Percentiles rank a stretch among this genome's conserved stretches.
Conservation (phyloP, 1,284 basidiomycete genomes). For the Bjerkandera adusta region DNA sequence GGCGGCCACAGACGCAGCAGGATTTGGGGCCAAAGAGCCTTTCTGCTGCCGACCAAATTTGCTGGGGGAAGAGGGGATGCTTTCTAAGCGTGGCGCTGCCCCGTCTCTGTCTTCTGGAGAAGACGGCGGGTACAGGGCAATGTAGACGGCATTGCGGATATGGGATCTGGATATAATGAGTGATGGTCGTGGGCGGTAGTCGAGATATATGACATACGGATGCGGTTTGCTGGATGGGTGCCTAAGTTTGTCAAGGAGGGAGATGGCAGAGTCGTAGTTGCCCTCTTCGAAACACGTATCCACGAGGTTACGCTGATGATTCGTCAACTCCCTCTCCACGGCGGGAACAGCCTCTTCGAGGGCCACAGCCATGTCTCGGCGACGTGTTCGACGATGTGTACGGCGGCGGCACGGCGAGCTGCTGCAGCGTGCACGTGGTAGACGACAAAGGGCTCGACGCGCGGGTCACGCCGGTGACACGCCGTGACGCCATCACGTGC, state of each 20-base stretch:
- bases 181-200: conserved; percentile 12
- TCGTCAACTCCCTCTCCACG: conserved; percentile 50
- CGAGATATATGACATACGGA: conserved; percentile 11
- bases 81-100: conserved; percentile 23
- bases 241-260: conserved; percentile 56
- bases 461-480: background rate
- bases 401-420: too few relatives aligned
- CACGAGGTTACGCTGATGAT: conserved; percentile 54
- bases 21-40: conserved; percentile 41
- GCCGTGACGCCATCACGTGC: background rate
- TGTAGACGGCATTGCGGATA: conserved; percentile 64
- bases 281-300: conserved; percentile 73
- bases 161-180: conserved; percentile 41
- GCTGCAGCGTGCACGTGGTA: too few relatives aligned
- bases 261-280: conserved; percentile 64
- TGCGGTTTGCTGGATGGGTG: conserved; percentile 41
- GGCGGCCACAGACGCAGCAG: conserved; percentile 46
- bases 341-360: too few relatives aligned
- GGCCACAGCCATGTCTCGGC: background rate
- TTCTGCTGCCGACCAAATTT: conserved; percentile 41
- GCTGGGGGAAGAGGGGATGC: conserved; percentile 41
- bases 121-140: conserved; percentile 57
- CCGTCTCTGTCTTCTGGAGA: conserved; percentile 31
- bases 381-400: too few relatives aligned
- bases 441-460: too few relatives aligned